Conservation (phyloP, 1,284 basidiomycete species). For the Polyporus tsugae region DNA sequence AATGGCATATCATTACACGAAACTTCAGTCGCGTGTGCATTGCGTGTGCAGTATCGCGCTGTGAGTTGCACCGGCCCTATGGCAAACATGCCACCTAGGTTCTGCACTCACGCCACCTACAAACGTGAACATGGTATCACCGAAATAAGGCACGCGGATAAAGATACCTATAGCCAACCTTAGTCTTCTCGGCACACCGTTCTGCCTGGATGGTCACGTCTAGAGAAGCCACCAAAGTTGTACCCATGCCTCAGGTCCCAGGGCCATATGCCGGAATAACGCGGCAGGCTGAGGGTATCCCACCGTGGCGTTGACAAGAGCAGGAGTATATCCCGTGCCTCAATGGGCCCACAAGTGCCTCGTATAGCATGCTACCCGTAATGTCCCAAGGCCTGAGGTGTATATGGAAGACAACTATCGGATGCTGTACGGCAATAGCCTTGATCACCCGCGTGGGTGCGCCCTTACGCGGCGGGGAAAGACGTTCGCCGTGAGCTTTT, state of each 20-base stretch:
- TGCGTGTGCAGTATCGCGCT: not conserved
- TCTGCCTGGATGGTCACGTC: not conserved
- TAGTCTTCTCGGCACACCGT: not conserved
- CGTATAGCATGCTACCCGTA: not conserved
- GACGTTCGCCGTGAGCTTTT: not conserved
- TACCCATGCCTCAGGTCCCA: slow-evolving; percentile 11
- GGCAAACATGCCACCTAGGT: not conserved
- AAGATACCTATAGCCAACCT: not conserved
- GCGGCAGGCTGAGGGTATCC: not conserved
- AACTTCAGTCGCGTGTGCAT: not conserved
- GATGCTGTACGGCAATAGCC: not conserved
- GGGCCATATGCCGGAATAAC: slow-evolving; percentile 16
- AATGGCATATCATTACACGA: not conserved
- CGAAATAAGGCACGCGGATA: not conserved
- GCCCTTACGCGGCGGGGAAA: slow-evolving; percentile 4
- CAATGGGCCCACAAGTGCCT: slow-evolving; percentile 1
- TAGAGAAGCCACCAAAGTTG: not conserved
- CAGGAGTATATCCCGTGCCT: not conserved
- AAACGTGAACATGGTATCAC: not conserved
- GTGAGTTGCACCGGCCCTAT: not conserved
- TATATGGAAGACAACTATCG: not conserved
- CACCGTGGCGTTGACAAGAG: not conserved
- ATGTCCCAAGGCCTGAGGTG: not conserved
- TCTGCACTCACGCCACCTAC: slow-evolving; percentile 4
- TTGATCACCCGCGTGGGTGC: not conserved